Percentiles rank a stretch among this genome's conserved stretches.
phyloP scores from a whole-genome alignment of 2,329 filamentous ascomycete species.

The Nothopassalora personata region DNA sequence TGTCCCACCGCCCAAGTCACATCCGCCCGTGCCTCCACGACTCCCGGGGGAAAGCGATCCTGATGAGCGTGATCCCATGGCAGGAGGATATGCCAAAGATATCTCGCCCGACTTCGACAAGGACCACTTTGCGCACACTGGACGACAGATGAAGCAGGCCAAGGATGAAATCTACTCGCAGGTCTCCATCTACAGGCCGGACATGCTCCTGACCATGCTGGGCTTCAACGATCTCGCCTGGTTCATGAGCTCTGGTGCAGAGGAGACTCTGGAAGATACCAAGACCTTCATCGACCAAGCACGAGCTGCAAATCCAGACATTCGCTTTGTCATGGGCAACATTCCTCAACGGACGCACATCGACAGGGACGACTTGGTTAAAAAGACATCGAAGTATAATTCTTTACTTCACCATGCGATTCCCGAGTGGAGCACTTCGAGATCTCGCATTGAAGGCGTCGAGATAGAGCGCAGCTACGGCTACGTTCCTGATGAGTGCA shows the following conservation, averaged over 20 bases:
- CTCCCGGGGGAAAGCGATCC: conserved; percentile 9
- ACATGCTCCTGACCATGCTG: conserved; percentile 26
- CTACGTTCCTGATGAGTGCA: conserved; percentile 30
- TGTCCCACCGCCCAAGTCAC: conserved; percentile 34
- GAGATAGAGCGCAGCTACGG: conserved; percentile 25
- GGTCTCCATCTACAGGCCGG: conserved; percentile 30
- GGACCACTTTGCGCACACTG: conserved; percentile 21
- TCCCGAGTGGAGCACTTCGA: conserved; percentile 22
- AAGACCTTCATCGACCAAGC: conserved; percentile 30
- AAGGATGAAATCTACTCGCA: conserved; percentile 27
- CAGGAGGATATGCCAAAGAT: conserved; percentile 32
- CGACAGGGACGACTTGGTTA: conserved; percentile 17
- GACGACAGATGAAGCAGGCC: conserved; percentile 32
- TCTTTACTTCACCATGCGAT: conserved; percentile 17
- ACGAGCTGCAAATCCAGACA: conserved; percentile 24
- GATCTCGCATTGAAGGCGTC: conserved; percentile 33
- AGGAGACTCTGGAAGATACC: conserved; percentile 24
- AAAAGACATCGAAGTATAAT: conserved; percentile 21
- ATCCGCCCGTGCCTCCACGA: conserved; percentile 13
- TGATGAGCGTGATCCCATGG: conserved; percentile 4
- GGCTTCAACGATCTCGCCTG: conserved; percentile 27
- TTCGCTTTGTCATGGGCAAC: conserved; percentile 20
- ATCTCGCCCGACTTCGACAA: conserved; percentile 25
- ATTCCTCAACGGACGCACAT: conserved; percentile 19
- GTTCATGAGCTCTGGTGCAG: conserved; percentile 16